phyloP scores from a whole-genome alignment of 179 eudicot genomes.

The Beta lomatogona region DNA sequence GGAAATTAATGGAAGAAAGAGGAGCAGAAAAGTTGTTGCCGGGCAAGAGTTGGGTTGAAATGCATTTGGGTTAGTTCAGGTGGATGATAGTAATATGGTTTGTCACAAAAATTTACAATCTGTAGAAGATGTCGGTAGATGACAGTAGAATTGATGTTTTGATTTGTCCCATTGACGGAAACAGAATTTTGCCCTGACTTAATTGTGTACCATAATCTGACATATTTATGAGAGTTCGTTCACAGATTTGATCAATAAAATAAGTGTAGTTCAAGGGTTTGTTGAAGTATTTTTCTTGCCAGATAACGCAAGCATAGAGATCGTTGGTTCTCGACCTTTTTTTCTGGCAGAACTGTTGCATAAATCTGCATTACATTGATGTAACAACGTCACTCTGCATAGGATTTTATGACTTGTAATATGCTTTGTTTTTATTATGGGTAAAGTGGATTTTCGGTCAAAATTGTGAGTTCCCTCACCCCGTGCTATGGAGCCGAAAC shows the following conservation, averaged over 20 bases:
- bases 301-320: not conserved
- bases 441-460: not conserved
- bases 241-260: not conserved
- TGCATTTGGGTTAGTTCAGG: constrained; percentile 16
- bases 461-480: not conserved
- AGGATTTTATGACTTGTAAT: not conserved
- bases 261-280: not conserved
- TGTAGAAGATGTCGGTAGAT: not conserved
- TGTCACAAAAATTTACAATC: not conserved
- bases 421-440: not conserved
- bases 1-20: constrained; percentile 56
- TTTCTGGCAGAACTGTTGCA: not conserved
- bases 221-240: not conserved
- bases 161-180: not conserved
- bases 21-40: constrained; percentile 66
- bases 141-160: not conserved
- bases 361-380: not conserved
- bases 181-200: not conserved
- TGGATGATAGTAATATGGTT: not conserved
- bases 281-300: not conserved
- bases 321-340: not conserved
- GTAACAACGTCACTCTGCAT: not conserved
- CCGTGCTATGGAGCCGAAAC: no score
- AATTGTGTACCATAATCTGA: not conserved
- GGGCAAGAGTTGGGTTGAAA: constrained; percentile 69